Percentiles rank a stretch among this genome's conserved stretches.
Conservation (phyloP, 495 filamentous ascomycete species). For the Podospora anserina region DNA sequence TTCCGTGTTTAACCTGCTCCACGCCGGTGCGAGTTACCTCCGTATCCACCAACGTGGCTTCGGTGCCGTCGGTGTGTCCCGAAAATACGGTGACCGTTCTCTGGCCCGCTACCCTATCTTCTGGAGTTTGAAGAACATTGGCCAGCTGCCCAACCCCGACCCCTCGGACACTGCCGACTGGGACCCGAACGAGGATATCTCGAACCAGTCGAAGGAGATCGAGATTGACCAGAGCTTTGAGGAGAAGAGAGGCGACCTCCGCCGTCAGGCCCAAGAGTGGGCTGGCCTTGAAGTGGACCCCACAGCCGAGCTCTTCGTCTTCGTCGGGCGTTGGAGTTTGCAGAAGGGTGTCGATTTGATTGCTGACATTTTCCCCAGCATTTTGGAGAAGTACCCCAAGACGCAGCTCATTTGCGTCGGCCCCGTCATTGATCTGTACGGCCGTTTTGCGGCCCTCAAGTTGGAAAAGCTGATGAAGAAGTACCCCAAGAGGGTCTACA, state of each 20-base stretch:
- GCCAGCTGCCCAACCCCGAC: slow-evolving; percentile 71
- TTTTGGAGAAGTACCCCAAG: slow-evolving; percentile 64
- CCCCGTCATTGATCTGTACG: slow-evolving; percentile 75
- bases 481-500: slow-evolving; percentile 74
- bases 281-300: slow-evolving; percentile 64
- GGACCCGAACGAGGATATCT: slow-evolving; percentile 47
- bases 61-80: slow-evolving; percentile 70
- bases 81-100: slow-evolving; percentile 71
- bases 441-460: slow-evolving; percentile 73
- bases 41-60: slow-evolving; percentile 72
- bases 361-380: slow-evolving; percentile 69
- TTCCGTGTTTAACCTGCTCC: slow-evolving; percentile 68
- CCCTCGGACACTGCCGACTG: slow-evolving; percentile 70
- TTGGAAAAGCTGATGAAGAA: slow-evolving; percentile 67
- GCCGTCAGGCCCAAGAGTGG: slow-evolving; percentile 73
- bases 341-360: slow-evolving; percentile 79
- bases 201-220: slow-evolving; percentile 50
- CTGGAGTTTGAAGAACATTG: slow-evolving; percentile 69
- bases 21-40: slow-evolving; percentile 71
- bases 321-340: slow-evolving; percentile 76
- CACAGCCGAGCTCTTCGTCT: slow-evolving; percentile 70
- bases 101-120: slow-evolving; percentile 76
- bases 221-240: slow-evolving; percentile 59
- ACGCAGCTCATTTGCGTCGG: slow-evolving; percentile 70
- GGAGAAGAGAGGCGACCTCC: slow-evolving; percentile 52